Evolutionary conservation across 1,139 yeast species (phyloP).

Genomic region (Keqinozyma sinolaborantium): DNA sequence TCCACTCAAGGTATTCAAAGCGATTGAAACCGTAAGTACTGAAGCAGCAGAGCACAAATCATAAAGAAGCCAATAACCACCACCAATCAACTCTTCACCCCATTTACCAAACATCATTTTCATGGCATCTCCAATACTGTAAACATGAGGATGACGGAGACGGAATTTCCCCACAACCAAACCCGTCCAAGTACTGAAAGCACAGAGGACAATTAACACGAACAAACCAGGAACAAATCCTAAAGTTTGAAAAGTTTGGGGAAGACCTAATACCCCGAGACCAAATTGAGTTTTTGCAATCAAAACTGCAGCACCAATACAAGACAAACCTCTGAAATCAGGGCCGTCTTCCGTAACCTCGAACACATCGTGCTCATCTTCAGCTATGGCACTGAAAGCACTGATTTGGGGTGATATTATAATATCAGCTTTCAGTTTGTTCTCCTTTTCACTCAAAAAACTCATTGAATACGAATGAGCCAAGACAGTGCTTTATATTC

Average conservation of each 20-base stretch:
- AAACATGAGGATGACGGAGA: constrained; percentile 8
- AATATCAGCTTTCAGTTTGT: too few species aligned
- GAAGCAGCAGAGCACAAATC: constrained; percentile 7
- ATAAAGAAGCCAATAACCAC: constrained; percentile 8
- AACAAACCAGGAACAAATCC: constrained; percentile 10
- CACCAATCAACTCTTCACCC: constrained; percentile 6
- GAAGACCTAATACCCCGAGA: constrained; percentile 11
- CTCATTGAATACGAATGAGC: too few species aligned
- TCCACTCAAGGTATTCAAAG: constrained; percentile 7
- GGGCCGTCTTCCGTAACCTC: constrained; percentile 7
- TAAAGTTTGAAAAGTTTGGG: constrained; percentile 8
- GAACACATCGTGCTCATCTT: constrained; percentile 6
- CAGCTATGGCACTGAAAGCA: too few species aligned
- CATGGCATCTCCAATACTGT: constrained; percentile 9
- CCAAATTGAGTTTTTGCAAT: constrained; percentile 10
- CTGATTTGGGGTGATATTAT: too few species aligned
- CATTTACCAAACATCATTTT: constrained; percentile 7
- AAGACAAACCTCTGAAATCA: constrained; percentile 10
- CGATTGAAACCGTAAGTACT: constrained; percentile 7
- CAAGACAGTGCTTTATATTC: too few species aligned
- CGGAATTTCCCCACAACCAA: constrained; percentile 8
- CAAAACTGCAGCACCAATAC: constrained; percentile 10
- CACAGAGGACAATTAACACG: constrained; percentile 6
- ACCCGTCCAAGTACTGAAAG: constrained; percentile 10
- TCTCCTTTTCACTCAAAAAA: too few species aligned